phyloP scores from a whole-genome alignment of 169 alveolate genomes.

The Cryptosporidium ubiquitum region DNA sequence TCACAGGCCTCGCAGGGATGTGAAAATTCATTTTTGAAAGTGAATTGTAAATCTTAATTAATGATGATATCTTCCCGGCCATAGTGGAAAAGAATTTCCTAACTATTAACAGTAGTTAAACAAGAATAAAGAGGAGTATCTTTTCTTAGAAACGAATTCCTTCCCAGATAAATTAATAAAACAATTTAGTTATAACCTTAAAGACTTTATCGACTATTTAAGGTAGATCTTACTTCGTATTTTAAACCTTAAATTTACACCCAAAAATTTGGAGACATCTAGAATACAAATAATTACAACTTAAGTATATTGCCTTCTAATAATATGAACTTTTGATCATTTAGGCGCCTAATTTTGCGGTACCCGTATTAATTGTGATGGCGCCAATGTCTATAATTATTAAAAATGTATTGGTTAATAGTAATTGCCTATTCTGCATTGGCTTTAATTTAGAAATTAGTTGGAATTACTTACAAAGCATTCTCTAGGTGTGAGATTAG shows the following conservation, averaged over 20 bases:
- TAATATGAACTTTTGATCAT: neutral
- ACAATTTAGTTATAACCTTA: no score
- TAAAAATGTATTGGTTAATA: no score
- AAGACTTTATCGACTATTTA: neutral
- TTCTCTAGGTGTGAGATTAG: neutral
- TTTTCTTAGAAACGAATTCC: no score
- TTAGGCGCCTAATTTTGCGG: neutral
- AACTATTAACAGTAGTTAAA: no score
- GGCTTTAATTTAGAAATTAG: no score
- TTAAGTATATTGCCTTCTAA: neutral
- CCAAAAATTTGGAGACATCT: neutral
- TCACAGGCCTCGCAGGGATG: conserved; percentile 43
- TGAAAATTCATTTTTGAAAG: neutral
- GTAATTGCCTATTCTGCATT: neutral
- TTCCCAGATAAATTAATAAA: no score
- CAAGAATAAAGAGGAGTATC: no score
- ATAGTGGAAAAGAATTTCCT: no score
- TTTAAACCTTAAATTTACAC: neutral
- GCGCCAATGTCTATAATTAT: neutral
- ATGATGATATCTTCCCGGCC: neutral
- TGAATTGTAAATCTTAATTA: neutral
- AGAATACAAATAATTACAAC: neutral
- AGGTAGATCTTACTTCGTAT: neutral
- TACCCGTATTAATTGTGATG: neutral
- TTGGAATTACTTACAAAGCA: no score